Evolutionary conservation across 176 grass and related monocot species (phyloP), one percentile per base, ranked within the genome.

Genomic region (Tillandsia leiboldiana): DNA sequence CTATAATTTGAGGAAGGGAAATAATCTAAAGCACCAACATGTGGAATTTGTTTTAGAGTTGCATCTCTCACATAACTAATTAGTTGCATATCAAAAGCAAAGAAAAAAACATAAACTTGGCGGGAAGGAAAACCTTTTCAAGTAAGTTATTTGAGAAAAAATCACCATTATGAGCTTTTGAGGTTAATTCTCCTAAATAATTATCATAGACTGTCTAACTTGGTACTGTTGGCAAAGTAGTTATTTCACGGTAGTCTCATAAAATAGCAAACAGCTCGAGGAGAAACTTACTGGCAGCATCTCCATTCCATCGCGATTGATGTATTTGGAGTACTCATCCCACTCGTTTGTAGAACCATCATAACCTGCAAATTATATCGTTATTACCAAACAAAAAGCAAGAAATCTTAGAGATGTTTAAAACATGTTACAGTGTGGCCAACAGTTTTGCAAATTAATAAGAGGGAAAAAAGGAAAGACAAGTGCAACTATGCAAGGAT

Each of bases 331-430:
- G 79, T 75, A 66, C 64, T 75, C 72, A 28, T 84, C 79, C 92
- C 92, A 96, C 72, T 92, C 88, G 78, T 84, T 86, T 26, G 81
- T 12, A 52, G 88, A 88, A 73, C 83, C 88, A 73, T 96, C 86
- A 79, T 85, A 96, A 82, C 92, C 92, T 96, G 69, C 12, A 10
- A 3, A 79, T 12, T 18, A 53, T 49, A 70, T 48, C 26, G 11
- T 18, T 26, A 70, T 17, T 18, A 58, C 17, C 11, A 26, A 6
- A 66, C 5, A 26, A 3, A 11, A 76, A 78, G 12, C 69, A 54
- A 56, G 22, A 67, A 71, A 72, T 78, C 4, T 61, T 23, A 23
- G 5, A 42, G 33, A 42, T 42, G 33, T 7, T 42, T 42, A 42
- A 42, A 7, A 8, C 33, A 7, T 42, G 33, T 42, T 42, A 42